A percentile compares a stretch with the other conserved stretches of the same genome.
phyloP scores from a whole-genome alignment of 176 grass and related monocot species.

The Phyllostachys edulis region DNA sequence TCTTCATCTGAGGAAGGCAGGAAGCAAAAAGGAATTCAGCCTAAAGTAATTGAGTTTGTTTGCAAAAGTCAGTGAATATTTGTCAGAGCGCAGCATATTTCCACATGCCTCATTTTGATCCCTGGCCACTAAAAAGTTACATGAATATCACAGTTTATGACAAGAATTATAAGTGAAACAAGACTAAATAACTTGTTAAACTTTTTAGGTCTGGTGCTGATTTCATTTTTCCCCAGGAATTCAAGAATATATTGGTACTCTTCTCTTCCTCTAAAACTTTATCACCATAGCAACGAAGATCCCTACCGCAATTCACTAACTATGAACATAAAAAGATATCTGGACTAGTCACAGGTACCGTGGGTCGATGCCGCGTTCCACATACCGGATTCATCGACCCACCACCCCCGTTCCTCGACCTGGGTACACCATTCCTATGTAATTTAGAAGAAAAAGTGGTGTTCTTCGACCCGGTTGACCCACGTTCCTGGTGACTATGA shows the following conservation, averaged over 20 bases:
- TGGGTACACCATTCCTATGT: too few species aligned
- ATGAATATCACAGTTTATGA: neutral
- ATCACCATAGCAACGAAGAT: neutral
- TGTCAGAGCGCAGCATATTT: neutral
- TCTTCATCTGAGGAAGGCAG: slow-evolving; percentile 66
- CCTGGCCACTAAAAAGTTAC: neutral
- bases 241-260: neutral
- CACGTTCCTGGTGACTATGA: too few species aligned
- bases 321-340: neutral
- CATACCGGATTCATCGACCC: too few species aligned
- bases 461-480: too few species aligned
- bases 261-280: neutral
- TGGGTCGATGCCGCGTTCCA: too few species aligned
- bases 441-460: too few species aligned
- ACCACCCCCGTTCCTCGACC: too few species aligned
- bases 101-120: neutral
- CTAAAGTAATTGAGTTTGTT: neutral
- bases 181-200: neutral
- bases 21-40: neutral
- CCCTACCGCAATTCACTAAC: neutral
- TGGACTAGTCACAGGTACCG: too few species aligned
- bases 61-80: neutral
- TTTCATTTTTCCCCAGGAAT: neutral
- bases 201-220: neutral
- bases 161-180: neutral